Conservation (phyloP, 2,329 filamentous ascomycete genomes). For the Phialophora verrucosa region DNA sequence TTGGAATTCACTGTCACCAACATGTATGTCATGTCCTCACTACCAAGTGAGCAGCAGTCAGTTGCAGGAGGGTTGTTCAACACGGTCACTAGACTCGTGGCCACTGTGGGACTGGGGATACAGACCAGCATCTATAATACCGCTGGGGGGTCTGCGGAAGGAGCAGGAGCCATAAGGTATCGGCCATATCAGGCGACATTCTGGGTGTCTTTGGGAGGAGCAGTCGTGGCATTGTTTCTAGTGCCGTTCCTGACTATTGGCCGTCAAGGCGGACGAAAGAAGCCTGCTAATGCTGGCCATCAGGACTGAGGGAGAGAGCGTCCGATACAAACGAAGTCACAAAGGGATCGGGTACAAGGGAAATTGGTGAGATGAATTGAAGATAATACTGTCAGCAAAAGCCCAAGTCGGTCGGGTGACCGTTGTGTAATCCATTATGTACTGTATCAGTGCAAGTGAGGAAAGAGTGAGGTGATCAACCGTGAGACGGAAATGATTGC, state of each 20-base stretch:
- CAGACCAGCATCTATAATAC: conserved; percentile 57
- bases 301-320: conserved; percentile 10
- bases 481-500: conserved; percentile 1
- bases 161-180: conserved; percentile 29
- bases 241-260: conserved; percentile 39
- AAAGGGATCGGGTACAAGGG: not conserved
- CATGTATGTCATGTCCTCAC: conserved; percentile 72
- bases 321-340: not conserved
- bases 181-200: conserved; percentile 40
- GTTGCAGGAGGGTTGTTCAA: conserved; percentile 72
- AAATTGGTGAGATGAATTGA: not conserved
- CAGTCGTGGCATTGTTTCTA: conserved; percentile 34
- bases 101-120: conserved; percentile 66
- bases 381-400: not conserved
- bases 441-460: not conserved
- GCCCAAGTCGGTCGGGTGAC: not conserved
- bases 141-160: conserved; percentile 31
- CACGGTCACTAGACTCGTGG: conserved; percentile 66
- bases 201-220: conserved; percentile 37
- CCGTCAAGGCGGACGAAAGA: conserved; percentile 36
- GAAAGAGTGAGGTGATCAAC: not conserved
- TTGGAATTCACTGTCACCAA: conserved; percentile 74
- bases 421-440: not conserved
- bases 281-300: conserved; percentile 15
- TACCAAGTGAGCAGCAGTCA: conserved; percentile 67